Percentiles rank a stretch among this genome's conserved stretches.
phyloP scores from a whole-genome alignment of 192 early-diverging fungal genomes.

The Coemansia umbellata region DNA sequence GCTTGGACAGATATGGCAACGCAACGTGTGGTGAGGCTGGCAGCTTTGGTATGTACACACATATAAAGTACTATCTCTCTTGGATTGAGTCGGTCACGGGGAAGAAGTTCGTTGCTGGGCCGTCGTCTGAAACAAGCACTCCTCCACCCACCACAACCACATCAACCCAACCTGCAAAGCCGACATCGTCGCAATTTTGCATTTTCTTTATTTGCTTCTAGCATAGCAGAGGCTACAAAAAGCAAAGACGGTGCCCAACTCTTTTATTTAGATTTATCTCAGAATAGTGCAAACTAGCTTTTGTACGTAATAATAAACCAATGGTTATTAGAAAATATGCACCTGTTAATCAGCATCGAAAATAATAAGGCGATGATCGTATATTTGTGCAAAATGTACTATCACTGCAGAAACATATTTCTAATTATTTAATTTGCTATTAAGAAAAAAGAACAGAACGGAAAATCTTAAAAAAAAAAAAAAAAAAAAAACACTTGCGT shows the following conservation, averaged over 20 bases:
- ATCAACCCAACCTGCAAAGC: background rate
- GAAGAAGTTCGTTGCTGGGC: constrained; percentile 4
- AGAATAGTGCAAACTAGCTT: too few relatives aligned
- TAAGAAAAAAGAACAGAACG: too few relatives aligned
- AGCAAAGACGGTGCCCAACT: too few relatives aligned
- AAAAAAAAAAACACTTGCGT: too few relatives aligned
- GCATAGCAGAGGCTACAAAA: too few relatives aligned
- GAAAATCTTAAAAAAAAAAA: too few relatives aligned
- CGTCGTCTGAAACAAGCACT: background rate
- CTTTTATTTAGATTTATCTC: too few relatives aligned
- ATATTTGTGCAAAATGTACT: too few relatives aligned
- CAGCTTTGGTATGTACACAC: constrained; percentile 49
- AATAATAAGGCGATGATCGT: too few relatives aligned
- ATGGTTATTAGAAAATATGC: background rate
- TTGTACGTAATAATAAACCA: background rate
- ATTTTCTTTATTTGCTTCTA: constrained; percentile 39
- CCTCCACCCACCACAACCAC: background rate
- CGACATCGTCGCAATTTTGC: constrained; percentile 11
- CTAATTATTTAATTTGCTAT: too few relatives aligned
- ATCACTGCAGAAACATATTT: too few relatives aligned
- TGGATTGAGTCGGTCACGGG: constrained; percentile 35
- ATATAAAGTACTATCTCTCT: constrained; percentile 15
- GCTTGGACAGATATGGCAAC: constrained; percentile 16
- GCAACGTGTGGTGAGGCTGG: constrained; percentile 40
- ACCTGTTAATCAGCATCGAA: too few relatives aligned